phyloP scores from a whole-genome alignment of 495 filamentous ascomycete genomes.

The Apodospora peruviana region DNA sequence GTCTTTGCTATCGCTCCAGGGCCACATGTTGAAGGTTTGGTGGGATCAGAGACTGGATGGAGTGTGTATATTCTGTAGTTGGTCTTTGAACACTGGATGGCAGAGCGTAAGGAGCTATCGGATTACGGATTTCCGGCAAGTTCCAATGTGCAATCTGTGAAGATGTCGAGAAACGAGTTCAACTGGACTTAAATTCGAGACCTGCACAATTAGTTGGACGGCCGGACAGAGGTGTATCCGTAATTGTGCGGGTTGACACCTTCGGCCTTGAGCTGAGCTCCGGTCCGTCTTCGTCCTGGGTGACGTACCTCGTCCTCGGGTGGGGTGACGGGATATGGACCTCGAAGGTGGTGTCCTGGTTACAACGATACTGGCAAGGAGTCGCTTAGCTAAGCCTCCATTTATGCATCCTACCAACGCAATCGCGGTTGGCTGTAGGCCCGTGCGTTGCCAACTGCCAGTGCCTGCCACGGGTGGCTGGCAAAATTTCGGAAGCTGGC shows the following conservation, averaged over 20 bases:
- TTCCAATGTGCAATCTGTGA: too few relatives aligned
- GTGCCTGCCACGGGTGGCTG: neutral
- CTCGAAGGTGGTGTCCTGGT: neutral
- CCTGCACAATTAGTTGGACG: too few relatives aligned
- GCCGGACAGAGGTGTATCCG: too few relatives aligned
- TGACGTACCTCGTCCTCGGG: neutral
- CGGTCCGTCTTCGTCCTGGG: neutral
- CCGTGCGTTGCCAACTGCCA: neutral
- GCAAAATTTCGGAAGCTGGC: conserved; percentile 11
- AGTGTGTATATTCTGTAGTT: too few relatives aligned
- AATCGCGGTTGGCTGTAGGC: too few relatives aligned
- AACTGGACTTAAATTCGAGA: too few relatives aligned
- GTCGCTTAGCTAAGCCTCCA: neutral
- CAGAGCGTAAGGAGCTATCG: too few relatives aligned
- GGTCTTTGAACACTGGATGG: too few relatives aligned
- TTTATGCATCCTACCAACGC: neutral
- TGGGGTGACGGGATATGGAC: neutral
- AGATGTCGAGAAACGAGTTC: too few relatives aligned
- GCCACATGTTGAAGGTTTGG: conserved; percentile 24
- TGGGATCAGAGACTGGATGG: neutral
- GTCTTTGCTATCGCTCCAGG: conserved; percentile 34
- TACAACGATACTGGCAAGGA: neutral
- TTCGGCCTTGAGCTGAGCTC: too few relatives aligned
- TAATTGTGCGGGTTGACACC: too few relatives aligned
- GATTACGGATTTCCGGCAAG: too few relatives aligned